Base-by-base conservation (phyloP, 78 protist species). In the Paulinella micropora region DNA sequence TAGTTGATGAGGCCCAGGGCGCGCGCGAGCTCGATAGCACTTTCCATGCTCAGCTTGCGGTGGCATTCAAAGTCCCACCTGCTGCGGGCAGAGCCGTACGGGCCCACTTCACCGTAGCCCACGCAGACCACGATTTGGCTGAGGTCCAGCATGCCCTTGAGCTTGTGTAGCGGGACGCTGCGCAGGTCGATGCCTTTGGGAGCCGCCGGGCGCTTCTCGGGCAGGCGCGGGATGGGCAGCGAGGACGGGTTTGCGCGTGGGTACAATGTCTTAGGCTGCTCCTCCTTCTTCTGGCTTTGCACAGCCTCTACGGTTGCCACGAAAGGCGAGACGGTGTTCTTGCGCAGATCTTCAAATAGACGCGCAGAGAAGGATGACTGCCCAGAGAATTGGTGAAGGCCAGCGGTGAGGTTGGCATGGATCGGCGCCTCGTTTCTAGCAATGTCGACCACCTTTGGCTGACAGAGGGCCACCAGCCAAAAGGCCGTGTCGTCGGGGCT, bases 51-150 rank as follows among this genome's bases (percentile, higher is more conserved):
- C 90, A 93, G 89, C 79, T 86, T 38, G 89, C 94, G 90, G 79
- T 79, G 0, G 37, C 69, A 3, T 40, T 87, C 89, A 36, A 87
- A 64, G 34, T 88, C 79, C 90, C 90, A 88, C 86, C 86, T 67
- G 6, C 90, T 87, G 79, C 91, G 69, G 0, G 91, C 3, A 90
- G 35, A 83, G 29, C 95, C 95, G 87, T 51, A 93, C 28, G 95
- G 95, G 1, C 95, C 95, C n/a, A 91, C 90, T 77, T 93, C 95
- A 26, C 95, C 95, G 83, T 40, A 93, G 4, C 95, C 95, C n/a
- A 89, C 83, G 9, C 89, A 35, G 36, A 91, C 93, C 69, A 91
- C 89, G 38, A 90, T 86, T 35, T 32, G 9, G 29, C 1, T 64
- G 28, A 91, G 89, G 88, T 93, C 92, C 26, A 93, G 37, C 88